Percentiles rank a stretch among this genome's conserved stretches.
These are phyloP conservation scores for Pluteus cervinus DNA, from an alignment of 768 basidiomycete genomes.

Conservation along the genomic window DNA sequence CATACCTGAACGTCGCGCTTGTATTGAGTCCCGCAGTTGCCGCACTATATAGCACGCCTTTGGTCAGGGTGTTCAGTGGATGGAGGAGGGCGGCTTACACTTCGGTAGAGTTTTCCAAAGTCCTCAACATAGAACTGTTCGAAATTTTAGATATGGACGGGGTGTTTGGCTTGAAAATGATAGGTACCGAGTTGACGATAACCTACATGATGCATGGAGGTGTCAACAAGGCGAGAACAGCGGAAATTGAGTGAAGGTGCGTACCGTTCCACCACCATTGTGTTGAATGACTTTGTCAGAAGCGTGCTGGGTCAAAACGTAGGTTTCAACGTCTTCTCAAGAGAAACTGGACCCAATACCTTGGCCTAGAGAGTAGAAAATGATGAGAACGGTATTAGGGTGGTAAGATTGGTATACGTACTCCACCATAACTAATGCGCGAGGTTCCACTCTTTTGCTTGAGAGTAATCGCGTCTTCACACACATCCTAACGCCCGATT, in stretches of 20 bases:
- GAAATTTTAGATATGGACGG: not conserved
- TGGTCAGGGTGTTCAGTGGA: not conserved
- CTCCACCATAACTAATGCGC: conserved; percentile 31
- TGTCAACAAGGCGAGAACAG: not conserved
- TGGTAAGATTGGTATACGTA: conserved; percentile 12
- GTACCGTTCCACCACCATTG: conserved; percentile 26
- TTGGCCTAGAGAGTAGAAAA: conserved; percentile 18
- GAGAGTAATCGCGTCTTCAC: conserved; percentile 35
- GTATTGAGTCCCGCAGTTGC: conserved; percentile 26
- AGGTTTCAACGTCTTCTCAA: not conserved
- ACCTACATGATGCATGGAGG: conserved; percentile 12
- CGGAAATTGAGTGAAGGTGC: not conserved
- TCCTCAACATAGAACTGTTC: conserved; percentile 33
- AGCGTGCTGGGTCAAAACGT: conserved; percentile 17
- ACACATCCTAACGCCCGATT: conserved; percentile 21
- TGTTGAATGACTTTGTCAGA: conserved; percentile 31
- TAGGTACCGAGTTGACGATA: conserved; percentile 29
- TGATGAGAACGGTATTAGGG: not conserved
- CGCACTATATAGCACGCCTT: conserved; percentile 17
- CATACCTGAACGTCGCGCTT: conserved; percentile 17
- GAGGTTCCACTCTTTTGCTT: conserved; percentile 31
- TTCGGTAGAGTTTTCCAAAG: conserved; percentile 33
- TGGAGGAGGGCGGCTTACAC: conserved; percentile 12
- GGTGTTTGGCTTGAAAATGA: not conserved
- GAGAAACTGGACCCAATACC: too few relatives aligned